Evolutionary conservation across 73 alveolate genomes (phyloP).

Genomic region (Stentor coeruleus): DNA sequence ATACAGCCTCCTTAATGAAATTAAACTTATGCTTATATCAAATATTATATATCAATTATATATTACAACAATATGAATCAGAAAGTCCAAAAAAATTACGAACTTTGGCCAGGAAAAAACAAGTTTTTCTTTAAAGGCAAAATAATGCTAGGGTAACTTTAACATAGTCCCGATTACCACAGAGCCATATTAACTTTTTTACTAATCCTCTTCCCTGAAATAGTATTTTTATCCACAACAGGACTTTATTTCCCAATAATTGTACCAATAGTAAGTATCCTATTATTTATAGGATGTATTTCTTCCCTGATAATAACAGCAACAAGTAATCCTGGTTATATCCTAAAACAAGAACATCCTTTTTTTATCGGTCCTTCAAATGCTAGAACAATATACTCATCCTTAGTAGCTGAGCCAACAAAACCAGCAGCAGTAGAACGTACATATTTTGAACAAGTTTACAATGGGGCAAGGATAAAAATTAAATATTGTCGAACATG

Average conservation of each 20-base stretch:
- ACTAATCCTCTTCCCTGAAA: background rate
- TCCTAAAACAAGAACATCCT: constrained; percentile 16
- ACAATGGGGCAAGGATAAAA: background rate
- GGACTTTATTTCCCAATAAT: background rate
- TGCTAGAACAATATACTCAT: background rate
- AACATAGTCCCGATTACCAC: background rate
- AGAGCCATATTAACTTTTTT: background rate
- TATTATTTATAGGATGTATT: background rate
- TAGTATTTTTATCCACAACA: background rate
- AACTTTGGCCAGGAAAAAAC: background rate
- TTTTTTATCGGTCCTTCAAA: constrained; percentile 19
- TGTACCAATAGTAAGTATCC: background rate
- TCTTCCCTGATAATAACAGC: background rate
- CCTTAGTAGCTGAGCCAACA: background rate
- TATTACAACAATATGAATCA: too few species aligned
- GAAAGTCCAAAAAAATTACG: background rate
- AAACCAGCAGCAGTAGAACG: constrained; percentile 5
- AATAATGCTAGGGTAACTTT: background rate
- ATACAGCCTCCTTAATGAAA: too few species aligned
- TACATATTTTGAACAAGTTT: background rate
- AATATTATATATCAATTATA: too few species aligned
- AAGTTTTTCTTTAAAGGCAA: background rate
- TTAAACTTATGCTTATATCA: too few species aligned
- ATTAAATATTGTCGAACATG: constrained; percentile 29
- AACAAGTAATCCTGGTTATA: constrained; percentile 22